Evolutionary conservation across 2,329 filamentous ascomycete genomes (phyloP).

Genomic region (Botrytis galanthina): DNA sequence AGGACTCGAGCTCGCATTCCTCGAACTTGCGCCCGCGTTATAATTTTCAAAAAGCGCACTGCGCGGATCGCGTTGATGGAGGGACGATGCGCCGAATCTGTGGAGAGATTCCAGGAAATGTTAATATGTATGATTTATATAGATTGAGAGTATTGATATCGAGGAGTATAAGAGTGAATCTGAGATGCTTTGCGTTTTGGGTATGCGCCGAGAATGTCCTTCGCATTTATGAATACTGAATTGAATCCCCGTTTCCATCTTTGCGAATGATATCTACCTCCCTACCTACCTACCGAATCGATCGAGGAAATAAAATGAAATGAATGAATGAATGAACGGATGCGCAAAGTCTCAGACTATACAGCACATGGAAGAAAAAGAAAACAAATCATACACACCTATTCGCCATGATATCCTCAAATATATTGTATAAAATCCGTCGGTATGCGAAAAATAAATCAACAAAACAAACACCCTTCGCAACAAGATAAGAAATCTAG

Average conservation of each 20-base stretch:
- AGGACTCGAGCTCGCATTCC: conserved; percentile 22
- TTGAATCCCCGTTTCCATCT: background rate
- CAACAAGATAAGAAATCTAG: background rate
- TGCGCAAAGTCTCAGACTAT: background rate
- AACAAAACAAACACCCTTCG: background rate
- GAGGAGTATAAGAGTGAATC: background rate
- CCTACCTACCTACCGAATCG: background rate
- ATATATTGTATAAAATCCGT: background rate
- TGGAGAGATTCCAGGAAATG: background rate
- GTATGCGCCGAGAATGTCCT: background rate
- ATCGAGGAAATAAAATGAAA: background rate
- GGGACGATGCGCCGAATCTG: conserved; percentile 65
- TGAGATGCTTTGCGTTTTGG: background rate
- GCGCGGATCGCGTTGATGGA: conserved; percentile 72
- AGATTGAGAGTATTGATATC: background rate
- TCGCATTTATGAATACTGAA: background rate
- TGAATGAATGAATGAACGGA: background rate
- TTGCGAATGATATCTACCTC: background rate
- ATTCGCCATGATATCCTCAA: background rate
- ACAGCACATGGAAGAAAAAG: background rate
- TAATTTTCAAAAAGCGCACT: conserved; percentile 76
- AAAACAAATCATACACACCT: background rate
- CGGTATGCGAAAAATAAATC: background rate
- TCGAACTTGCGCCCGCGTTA: conserved; percentile 47
- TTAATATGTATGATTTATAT: background rate